A percentile compares a stretch with the other conserved stretches of the same genome.
Conservation (phyloP, 2,329 filamentous ascomycete genomes). For the Nemania sp. region DNA sequence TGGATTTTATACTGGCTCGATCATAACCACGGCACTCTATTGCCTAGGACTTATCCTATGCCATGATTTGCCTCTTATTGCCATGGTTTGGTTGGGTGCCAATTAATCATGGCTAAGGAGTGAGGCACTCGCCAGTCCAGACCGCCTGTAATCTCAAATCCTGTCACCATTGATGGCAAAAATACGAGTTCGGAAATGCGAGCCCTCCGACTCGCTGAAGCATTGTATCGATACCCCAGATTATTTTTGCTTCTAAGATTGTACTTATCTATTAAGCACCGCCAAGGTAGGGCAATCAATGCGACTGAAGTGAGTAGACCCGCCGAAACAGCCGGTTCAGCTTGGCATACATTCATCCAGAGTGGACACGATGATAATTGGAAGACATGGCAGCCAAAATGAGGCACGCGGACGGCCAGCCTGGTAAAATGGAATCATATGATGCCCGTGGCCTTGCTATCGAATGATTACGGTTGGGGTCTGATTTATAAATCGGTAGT, state of each 20-base stretch:
- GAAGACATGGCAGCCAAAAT: constrained; percentile 2
- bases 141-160: constrained; percentile 8
- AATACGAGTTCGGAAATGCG: constrained; percentile 18
- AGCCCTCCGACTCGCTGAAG: constrained; percentile 5
- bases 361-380: constrained; percentile 3
- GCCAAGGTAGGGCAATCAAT: constrained; percentile 19
- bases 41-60: neutral
- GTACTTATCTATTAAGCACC: constrained; percentile 22
- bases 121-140: constrained; percentile 7
- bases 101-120: constrained; percentile 4
- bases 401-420: constrained; percentile 12
- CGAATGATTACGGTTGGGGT: neutral
- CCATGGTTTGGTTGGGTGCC: neutral
- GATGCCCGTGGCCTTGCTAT: neutral
- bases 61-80: constrained; percentile 1
- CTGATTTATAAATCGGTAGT: neutral
- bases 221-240: too few relatives aligned
- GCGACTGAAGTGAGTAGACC: constrained; percentile 22
- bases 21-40: neutral
- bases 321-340: constrained; percentile 28
- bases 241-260: constrained; percentile 18
- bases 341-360: constrained; percentile 29
- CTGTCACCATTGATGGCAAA: neutral
- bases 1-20: constrained; percentile 21
- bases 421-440: neutral